Conservation (phyloP, 2,329 filamentous ascomycete genomes). For the Dactylellina cionopaga region DNA sequence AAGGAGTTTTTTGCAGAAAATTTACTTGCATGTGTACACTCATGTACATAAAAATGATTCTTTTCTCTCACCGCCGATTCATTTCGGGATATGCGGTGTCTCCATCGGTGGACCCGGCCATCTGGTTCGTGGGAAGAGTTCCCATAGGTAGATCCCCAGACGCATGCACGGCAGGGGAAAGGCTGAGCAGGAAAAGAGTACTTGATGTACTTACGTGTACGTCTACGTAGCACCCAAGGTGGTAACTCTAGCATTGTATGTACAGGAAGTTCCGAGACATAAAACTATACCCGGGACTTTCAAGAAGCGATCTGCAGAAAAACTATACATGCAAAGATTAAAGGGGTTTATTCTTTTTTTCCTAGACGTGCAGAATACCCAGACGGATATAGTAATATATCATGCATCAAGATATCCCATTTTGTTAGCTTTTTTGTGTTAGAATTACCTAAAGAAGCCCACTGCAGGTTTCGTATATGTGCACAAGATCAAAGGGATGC, state of each 20-base stretch:
- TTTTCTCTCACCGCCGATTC: slow-evolving; percentile 4
- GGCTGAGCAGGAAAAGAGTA: slow-evolving; percentile 7
- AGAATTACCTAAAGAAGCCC: slow-evolving; percentile 27
- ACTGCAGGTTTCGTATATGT: slow-evolving; percentile 6
- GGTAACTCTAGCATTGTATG: slow-evolving; percentile 23
- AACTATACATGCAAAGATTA: slow-evolving; percentile 28
- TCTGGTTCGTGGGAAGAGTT: slow-evolving; percentile 51
- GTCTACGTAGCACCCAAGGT: not conserved
- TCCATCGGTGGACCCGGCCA: slow-evolving; percentile 45
- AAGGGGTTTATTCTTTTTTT: no score
- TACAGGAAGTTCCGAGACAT: slow-evolving; percentile 12
- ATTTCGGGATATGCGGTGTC: slow-evolving; percentile 35
- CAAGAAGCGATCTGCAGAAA: slow-evolving; percentile 7
- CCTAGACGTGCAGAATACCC: no score
- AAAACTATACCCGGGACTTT: not conserved
- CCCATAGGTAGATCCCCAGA: slow-evolving; percentile 37
- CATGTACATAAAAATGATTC: slow-evolving; percentile 16
- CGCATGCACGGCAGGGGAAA: slow-evolving; percentile 33
- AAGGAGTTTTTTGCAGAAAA: not conserved
- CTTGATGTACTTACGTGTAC: slow-evolving; percentile 13
- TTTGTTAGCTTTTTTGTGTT: slow-evolving; percentile 13
- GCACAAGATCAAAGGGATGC: slow-evolving; percentile 5
- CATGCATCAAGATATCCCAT: slow-evolving; percentile 13
- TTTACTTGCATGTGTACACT: not conserved
- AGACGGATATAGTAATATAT: slow-evolving; percentile 14